phyloP scores from a whole-genome alignment of 768 basidiomycete species.

The Leccinum barrowsii region DNA sequence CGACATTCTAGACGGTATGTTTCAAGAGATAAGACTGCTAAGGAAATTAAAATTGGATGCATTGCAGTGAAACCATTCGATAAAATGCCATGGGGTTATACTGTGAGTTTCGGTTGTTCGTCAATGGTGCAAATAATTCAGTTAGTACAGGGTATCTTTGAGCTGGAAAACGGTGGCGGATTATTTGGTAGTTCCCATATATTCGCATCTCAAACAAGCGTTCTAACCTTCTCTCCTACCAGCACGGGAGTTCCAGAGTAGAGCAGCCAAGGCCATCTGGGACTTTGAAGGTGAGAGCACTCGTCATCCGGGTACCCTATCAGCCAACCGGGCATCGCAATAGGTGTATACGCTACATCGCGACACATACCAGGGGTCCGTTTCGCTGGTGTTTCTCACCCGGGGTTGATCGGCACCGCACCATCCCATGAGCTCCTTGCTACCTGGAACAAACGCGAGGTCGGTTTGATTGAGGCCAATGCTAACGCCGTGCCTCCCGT shows the following conservation, averaged over 20 bases:
- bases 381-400: slow-evolving; percentile 75
- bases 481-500: slow-evolving; percentile 55
- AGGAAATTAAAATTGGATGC: neutral
- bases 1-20: slow-evolving; percentile 70
- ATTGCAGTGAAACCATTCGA: slow-evolving; percentile 58
- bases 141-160: slow-evolving; percentile 63
- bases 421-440: slow-evolving; percentile 70
- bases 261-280: slow-evolving; percentile 78
- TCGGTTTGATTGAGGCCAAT: slow-evolving; percentile 55
- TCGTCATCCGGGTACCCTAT: neutral
- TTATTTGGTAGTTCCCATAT: slow-evolving; percentile 49
- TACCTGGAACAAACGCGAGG: slow-evolving; percentile 74
- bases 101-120: slow-evolving; percentile 34
- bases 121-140: neutral
- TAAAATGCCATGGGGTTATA: slow-evolving; percentile 82
- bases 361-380: slow-evolving; percentile 77
- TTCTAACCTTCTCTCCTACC: neutral
- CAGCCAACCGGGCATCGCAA: neutral
- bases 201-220: neutral
- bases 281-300: slow-evolving; percentile 55
- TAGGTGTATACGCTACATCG: slow-evolving; percentile 68
- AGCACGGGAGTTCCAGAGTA: slow-evolving; percentile 67
- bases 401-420: slow-evolving; percentile 73
- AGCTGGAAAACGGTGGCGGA: slow-evolving; percentile 69
- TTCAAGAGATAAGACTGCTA: neutral